Percentiles rank a stretch among this genome's conserved stretches.
These are phyloP conservation scores for Blastocladiella britannica DNA, from an alignment of 192 early-diverging fungal species.

Conservation along the genomic window DNA sequence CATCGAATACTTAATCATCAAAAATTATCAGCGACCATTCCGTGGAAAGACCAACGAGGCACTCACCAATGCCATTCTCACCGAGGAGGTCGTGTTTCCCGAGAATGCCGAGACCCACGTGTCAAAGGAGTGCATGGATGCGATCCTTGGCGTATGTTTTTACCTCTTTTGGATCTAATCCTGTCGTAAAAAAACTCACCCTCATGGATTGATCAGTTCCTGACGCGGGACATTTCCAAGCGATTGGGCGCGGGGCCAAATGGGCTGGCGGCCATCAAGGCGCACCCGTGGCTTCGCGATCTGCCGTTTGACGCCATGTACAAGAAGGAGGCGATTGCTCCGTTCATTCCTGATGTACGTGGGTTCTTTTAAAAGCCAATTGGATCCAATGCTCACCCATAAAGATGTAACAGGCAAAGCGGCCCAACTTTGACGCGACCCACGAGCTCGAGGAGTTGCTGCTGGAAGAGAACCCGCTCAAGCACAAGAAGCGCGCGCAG, in stretches of 20 bases:
- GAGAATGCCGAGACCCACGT: constrained; percentile 16
- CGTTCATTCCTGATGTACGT: constrained; percentile 30
- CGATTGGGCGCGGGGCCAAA: constrained; percentile 60
- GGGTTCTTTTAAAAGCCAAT: neutral
- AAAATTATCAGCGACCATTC: constrained; percentile 45
- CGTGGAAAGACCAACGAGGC: constrained; percentile 53
- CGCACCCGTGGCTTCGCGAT: constrained; percentile 24
- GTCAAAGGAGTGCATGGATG: constrained; percentile 1
- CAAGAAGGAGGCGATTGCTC: constrained; percentile 14
- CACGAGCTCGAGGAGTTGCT: constrained; percentile 52
- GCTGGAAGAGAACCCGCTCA: constrained; percentile 45
- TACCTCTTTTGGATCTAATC: constrained; percentile 3
- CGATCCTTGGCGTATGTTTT: neutral
- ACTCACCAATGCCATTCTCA: constrained; percentile 44
- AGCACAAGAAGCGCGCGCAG: neutral
- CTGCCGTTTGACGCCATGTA: constrained; percentile 26
- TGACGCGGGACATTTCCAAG: constrained; percentile 47
- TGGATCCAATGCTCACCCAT: neutral
- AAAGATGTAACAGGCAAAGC: constrained; percentile 12
- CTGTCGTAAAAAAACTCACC: constrained; percentile 1
- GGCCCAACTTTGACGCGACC: constrained; percentile 53
- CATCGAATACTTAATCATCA: constrained; percentile 50
- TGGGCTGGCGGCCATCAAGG: constrained; percentile 38
- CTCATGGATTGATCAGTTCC: constrained; percentile 23
- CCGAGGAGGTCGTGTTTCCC: constrained; percentile 46